Conservation (phyloP, 2,329 filamentous ascomycete species). For the Pseudogymnoascus sp. region DNA sequence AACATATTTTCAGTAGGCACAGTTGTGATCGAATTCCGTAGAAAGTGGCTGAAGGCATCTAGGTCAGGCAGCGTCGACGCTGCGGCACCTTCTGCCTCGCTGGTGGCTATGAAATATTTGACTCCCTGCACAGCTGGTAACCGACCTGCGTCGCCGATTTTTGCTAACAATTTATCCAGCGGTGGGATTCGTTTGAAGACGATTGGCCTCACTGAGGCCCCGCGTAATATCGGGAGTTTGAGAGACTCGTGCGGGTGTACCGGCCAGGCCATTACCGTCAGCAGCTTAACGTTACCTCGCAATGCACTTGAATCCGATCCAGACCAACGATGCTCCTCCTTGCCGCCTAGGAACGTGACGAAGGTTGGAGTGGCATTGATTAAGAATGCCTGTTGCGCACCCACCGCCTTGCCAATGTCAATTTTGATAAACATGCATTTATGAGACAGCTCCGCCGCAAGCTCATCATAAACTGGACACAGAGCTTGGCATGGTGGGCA, state of each 20-base stretch:
- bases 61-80: constrained; percentile 66
- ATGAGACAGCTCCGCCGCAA: constrained; percentile 63
- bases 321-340: constrained; percentile 70
- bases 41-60: constrained; percentile 50
- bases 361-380: constrained; percentile 81
- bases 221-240: constrained; percentile 60
- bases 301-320: constrained; percentile 64
- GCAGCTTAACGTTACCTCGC: constrained; percentile 60
- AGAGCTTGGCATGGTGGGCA: constrained; percentile 77
- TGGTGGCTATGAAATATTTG: constrained; percentile 60
- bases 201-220: constrained; percentile 50
- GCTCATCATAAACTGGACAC: constrained; percentile 71
- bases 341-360: constrained; percentile 69
- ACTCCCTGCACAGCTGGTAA: constrained; percentile 54
- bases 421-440: constrained; percentile 72
- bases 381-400: constrained; percentile 54
- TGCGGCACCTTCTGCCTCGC: constrained; percentile 47
- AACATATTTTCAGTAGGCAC: constrained; percentile 63
- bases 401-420: constrained; percentile 60
- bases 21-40: constrained; percentile 45
- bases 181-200: constrained; percentile 73
- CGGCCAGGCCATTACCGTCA: constrained; percentile 67
- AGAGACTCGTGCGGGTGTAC: constrained; percentile 67
- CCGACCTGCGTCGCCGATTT: constrained; percentile 58
- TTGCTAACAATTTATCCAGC: constrained; percentile 69